Percentiles rank a stretch among this genome's conserved stretches.
phyloP scores from a whole-genome alignment of 495 filamentous ascomycete species.

The Copromyces sp. region DNA sequence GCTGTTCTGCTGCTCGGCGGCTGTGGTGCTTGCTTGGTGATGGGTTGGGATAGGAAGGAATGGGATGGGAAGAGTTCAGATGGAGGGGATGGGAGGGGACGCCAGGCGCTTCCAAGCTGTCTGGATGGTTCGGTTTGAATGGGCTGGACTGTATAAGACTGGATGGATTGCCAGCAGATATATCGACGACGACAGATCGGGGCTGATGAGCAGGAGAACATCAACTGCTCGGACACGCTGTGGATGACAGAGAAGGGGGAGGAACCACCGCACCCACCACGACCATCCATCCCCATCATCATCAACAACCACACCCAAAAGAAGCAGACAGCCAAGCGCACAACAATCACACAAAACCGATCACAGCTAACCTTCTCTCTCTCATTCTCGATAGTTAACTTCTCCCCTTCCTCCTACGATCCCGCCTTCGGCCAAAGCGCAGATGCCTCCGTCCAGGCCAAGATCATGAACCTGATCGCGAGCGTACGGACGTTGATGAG shows the following conservation, averaged over 20 bases:
- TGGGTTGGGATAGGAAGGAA: background rate
- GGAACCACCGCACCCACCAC: background rate
- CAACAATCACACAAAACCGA: background rate
- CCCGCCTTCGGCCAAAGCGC: constrained; percentile 62
- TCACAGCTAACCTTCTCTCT: background rate
- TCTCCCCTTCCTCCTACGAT: constrained; percentile 55
- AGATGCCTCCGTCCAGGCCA: constrained; percentile 76
- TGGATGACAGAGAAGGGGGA: background rate
- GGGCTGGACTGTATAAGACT: background rate
- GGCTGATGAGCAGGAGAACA: background rate
- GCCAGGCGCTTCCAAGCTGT: background rate
- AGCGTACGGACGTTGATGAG: constrained; percentile 90
- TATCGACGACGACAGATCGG: background rate
- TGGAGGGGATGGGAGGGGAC: background rate
- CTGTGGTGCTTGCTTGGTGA: background rate
- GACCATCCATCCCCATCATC: background rate
- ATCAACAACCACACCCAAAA: background rate
- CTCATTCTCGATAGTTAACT: constrained; percentile 55
- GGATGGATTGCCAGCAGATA: background rate
- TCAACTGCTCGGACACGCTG: background rate
- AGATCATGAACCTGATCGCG: constrained; percentile 78
- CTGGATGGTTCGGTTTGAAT: background rate
- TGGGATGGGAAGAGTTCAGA: background rate
- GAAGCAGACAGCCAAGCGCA: background rate
- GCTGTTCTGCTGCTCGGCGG: background rate